phyloP scores from a whole-genome alignment of 1,284 basidiomycete species.

The Lentinula novae-zelandiae region DNA sequence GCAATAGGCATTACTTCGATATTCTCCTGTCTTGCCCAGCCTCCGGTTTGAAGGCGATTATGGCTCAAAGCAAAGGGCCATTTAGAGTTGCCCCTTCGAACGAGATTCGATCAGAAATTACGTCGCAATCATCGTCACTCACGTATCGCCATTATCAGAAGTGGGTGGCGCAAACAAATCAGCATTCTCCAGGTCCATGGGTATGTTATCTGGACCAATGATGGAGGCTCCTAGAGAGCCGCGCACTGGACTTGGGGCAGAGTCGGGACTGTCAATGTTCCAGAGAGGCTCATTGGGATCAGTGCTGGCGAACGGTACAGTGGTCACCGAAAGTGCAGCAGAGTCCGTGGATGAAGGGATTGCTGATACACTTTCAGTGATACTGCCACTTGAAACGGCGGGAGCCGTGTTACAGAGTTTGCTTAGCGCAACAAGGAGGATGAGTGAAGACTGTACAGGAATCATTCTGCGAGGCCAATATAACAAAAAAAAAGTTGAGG shows the following conservation, averaged over 20 bases:
- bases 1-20: conserved; percentile 49
- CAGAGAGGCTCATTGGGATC: conserved; percentile 35
- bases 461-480: conserved; percentile 2
- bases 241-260: conserved; percentile 28
- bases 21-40: conserved; percentile 73
- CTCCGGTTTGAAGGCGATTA: conserved; percentile 66
- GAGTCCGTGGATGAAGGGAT: conserved; percentile 4
- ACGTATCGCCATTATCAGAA: conserved; percentile 65
- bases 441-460: neutral
- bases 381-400: conserved; percentile 2
- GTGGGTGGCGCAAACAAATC: conserved; percentile 62
- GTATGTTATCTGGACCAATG: conserved; percentile 53
- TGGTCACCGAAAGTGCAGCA: conserved; percentile 23
- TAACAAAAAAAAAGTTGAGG: neutral
- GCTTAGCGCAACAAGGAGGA: conserved; percentile 2
- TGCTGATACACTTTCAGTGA: neutral
- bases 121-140: conserved; percentile 21
- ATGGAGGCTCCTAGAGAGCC: conserved; percentile 46
- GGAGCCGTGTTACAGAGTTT: conserved; percentile 5
- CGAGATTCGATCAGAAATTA: neutral
- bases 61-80: conserved; percentile 71
- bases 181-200: conserved; percentile 53
- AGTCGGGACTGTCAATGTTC: conserved; percentile 14
- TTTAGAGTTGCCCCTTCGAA: conserved; percentile 52
- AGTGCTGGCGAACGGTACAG: conserved; percentile 45